Conservation (phyloP, 768 basidiomycete species). For the Lanmaoa pseudosensibilis region DNA sequence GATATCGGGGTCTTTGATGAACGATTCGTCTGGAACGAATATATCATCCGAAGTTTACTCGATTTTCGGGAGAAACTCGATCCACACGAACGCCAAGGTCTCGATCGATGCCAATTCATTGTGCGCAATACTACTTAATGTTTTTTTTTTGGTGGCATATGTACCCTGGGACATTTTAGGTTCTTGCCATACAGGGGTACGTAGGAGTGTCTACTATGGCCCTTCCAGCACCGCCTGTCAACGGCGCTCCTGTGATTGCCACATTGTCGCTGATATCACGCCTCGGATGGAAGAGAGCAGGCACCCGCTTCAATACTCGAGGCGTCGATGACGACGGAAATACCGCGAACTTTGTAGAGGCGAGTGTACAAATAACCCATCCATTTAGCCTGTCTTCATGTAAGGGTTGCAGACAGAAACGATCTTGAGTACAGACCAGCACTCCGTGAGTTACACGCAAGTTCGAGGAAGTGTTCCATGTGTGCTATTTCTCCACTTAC, state of each 20-base stretch:
- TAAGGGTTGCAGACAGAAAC: constrained; percentile 75
- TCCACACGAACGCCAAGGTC: constrained; percentile 59
- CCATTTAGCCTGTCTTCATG: constrained; percentile 4
- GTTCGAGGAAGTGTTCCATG: constrained; percentile 93
- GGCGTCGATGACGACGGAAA: constrained; percentile 96
- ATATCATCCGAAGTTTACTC: constrained; percentile 80
- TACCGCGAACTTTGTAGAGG: constrained; percentile 96
- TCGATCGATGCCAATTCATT: constrained; percentile 84
- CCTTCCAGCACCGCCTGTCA: constrained; percentile 70
- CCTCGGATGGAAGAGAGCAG: constrained; percentile 92
- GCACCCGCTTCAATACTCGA: constrained; percentile 95
- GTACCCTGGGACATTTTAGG: constrained; percentile 39
- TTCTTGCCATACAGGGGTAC: constrained; percentile 93
- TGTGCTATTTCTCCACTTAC: constrained; percentile 42
- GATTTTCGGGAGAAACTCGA: constrained; percentile 85
- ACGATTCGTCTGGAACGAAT: constrained; percentile 95
- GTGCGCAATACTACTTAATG: constrained; percentile 45
- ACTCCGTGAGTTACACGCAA: constrained; percentile 91
- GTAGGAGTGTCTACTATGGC: constrained; percentile 82
- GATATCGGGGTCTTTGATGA: constrained; percentile 72
- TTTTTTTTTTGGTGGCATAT: constrained; percentile 6
- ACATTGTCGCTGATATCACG: constrained; percentile 83
- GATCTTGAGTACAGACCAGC: constrained; percentile 80
- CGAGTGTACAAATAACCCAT: constrained; percentile 31
- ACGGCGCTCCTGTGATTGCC: constrained; percentile 69